Evolutionary conservation across 1,284 basidiomycete genomes (phyloP).

Genomic region (Fomitopsis betulina): DNA sequence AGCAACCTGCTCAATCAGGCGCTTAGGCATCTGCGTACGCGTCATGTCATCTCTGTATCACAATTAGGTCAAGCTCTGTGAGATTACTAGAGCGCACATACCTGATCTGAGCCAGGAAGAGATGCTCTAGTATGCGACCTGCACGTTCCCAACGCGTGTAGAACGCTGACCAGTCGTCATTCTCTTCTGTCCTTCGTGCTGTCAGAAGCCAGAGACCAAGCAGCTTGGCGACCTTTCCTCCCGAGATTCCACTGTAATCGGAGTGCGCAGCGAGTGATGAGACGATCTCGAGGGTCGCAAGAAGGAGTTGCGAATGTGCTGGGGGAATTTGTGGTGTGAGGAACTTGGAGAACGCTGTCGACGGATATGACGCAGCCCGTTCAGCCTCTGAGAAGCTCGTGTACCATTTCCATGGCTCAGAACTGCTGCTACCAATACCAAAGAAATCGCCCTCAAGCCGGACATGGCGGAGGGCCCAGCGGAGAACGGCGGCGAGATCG

Average conservation of each 20-base stretch:
- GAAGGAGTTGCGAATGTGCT: constrained; percentile 53
- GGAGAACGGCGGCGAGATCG: constrained; percentile 72
- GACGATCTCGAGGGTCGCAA: constrained; percentile 52
- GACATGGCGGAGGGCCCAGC: constrained; percentile 73
- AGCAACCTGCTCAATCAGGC: constrained; percentile 63
- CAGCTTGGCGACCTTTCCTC: constrained; percentile 67
- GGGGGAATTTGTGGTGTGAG: constrained; percentile 53
- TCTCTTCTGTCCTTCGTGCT: constrained; percentile 36
- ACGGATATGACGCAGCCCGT: constrained; percentile 48
- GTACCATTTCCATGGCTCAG: constrained; percentile 58
- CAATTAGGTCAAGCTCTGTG: neutral
- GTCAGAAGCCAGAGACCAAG: constrained; percentile 70
- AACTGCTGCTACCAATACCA: constrained; percentile 31
- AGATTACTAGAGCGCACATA: constrained; percentile 25
- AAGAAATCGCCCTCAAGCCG: constrained; percentile 52
- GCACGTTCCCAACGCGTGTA: constrained; percentile 69
- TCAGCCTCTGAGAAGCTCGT: constrained; percentile 54
- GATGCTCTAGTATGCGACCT: constrained; percentile 66
- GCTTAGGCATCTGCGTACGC: constrained; percentile 54
- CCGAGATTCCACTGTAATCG: constrained; percentile 66
- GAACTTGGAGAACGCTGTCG: constrained; percentile 53
- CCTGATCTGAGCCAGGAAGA: constrained; percentile 69
- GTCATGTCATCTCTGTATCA: constrained; percentile 52
- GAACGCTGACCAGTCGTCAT: constrained; percentile 57
- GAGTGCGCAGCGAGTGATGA: constrained; percentile 65